phyloP scores from a whole-genome alignment of 2,329 filamentous ascomycete species.

The Aspergillus fischeri region DNA sequence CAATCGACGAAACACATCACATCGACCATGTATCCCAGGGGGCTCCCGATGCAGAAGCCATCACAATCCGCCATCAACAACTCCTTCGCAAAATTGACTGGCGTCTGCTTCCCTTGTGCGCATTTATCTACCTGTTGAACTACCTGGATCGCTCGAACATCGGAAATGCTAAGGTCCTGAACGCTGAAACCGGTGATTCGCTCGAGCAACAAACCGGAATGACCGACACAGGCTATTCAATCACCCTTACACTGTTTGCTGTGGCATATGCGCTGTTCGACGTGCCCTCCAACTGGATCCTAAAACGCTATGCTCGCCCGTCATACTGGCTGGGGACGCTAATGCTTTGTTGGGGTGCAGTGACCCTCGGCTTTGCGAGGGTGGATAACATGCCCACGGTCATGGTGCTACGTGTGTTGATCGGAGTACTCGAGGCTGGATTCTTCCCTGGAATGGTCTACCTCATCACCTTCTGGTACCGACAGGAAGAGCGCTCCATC shows the following conservation, averaged over 20 bases:
- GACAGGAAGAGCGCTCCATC: background rate
- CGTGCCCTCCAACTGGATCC: background rate
- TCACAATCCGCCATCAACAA: too few species aligned
- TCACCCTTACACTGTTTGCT: background rate
- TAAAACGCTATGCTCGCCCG: background rate
- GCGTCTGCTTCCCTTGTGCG: background rate
- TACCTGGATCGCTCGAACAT: conserved; percentile 2
- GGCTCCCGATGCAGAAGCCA: too few species aligned
- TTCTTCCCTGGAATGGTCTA: conserved; percentile 3
- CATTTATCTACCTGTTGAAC: conserved; percentile 1
- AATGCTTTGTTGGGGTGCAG: background rate
- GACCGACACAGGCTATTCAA: too few species aligned
- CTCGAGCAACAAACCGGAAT: too few species aligned
- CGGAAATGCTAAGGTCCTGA: conserved; percentile 1
- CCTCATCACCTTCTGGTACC: conserved; percentile 5
- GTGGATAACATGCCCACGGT: background rate
- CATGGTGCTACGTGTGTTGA: background rate
- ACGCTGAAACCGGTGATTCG: background rate
- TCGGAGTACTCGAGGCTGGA: conserved; percentile 2
- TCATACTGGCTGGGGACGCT: background rate
- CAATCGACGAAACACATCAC: too few species aligned
- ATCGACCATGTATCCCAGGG: too few species aligned
- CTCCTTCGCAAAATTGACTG: background rate
- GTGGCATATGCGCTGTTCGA: background rate
- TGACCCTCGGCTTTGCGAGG: background rate